These are phyloP conservation scores for Pythium brachiatum DNA, from an alignment of 352 stramenopile species.

Conservation along the genomic window DNA sequence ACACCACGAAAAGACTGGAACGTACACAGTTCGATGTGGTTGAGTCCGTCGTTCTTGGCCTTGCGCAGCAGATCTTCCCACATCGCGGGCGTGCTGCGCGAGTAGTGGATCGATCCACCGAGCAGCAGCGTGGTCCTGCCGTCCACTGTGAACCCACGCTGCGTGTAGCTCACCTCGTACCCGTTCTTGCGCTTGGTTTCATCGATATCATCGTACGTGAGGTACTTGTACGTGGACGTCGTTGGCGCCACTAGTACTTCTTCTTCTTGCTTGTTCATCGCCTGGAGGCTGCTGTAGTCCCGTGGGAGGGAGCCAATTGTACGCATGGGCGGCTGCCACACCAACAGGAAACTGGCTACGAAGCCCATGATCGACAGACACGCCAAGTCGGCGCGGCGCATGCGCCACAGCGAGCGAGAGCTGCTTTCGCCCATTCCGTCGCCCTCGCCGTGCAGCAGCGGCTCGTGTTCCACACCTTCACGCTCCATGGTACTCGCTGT, in stretches of 20 bases:
- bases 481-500: not conserved
- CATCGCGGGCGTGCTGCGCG: slow-evolving; percentile 42
- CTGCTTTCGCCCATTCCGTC: not conserved
- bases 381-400: slow-evolving; percentile 49
- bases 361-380: slow-evolving; percentile 45
- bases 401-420: slow-evolving; percentile 14
- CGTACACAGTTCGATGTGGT: slow-evolving; percentile 73
- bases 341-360: slow-evolving; percentile 50
- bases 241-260: no score
- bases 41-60: slow-evolving; percentile 70
- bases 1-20: no score
- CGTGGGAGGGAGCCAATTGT: slow-evolving; percentile 40
- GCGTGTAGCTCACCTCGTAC: slow-evolving; percentile 49
- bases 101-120: slow-evolving; percentile 69
- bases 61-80: slow-evolving; percentile 60
- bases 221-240: slow-evolving; percentile 32
- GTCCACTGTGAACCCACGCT: slow-evolving; percentile 60
- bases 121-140: slow-evolving; percentile 53
- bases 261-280: not conserved
- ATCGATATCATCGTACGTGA: slow-evolving; percentile 66
- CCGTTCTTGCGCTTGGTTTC: slow-evolving; percentile 33
- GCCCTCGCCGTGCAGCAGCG: not conserved
- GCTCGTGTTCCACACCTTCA: not conserved
- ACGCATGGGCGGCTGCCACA: slow-evolving; percentile 41
- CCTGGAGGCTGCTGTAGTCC: not conserved